Conservation (phyloP, 768 basidiomycete species). For the Filobasidium floriforme region DNA sequence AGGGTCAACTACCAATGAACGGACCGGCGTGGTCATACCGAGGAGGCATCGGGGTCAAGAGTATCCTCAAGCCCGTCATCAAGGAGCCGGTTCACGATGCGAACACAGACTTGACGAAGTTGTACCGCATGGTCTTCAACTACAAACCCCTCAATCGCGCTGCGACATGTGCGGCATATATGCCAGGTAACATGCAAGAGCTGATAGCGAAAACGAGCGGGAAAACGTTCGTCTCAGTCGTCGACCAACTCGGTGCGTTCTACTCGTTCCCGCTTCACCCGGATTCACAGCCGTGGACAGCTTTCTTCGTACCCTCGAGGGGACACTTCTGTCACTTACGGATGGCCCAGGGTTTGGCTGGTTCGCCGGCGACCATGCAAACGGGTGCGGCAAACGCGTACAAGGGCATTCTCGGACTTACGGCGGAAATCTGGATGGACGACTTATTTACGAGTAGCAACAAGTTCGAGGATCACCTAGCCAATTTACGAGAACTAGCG, state of each 20-base stretch:
- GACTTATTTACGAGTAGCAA: neutral
- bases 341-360: neutral
- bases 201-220: neutral
- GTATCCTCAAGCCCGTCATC: too few species aligned
- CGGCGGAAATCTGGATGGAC: neutral
- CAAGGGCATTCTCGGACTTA: neutral
- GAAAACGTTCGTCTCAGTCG: neutral
- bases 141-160: neutral
- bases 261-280: neutral
- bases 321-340: neutral
- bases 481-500: neutral
- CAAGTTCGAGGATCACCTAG: neutral
- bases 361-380: neutral
- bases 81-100: too few species aligned
- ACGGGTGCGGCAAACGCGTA: neutral
- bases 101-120: neutral
- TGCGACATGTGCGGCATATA: neutral
- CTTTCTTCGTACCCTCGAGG: neutral
- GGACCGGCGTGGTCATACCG: too few species aligned
- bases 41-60: neutral
- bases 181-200: neutral
- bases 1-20: too few species aligned
- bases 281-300: too few species aligned
- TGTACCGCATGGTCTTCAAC: neutral
- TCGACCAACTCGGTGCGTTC: neutral